Percentiles rank a stretch among this genome's conserved stretches.
These are phyloP conservation scores for Aspergillus bombycis DNA, from an alignment of 2,329 filamentous ascomycete genomes.

Conservation along the genomic window DNA sequence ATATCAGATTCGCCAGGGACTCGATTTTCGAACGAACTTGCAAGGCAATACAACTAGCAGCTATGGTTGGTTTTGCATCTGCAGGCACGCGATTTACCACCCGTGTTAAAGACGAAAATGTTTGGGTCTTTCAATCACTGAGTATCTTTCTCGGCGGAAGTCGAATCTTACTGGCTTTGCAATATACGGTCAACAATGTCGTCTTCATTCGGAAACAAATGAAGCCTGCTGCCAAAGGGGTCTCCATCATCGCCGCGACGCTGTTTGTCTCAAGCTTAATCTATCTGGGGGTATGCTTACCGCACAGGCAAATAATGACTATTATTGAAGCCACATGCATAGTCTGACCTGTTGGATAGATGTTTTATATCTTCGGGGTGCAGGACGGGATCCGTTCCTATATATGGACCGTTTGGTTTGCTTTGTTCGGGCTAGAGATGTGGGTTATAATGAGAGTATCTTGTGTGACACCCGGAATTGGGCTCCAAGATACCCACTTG, in stretches of 20 bases:
- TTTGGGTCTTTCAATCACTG: slow-evolving; percentile 49
- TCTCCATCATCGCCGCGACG: slow-evolving; percentile 33
- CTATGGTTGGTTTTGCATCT: slow-evolving; percentile 68
- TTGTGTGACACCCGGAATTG: slow-evolving; percentile 58
- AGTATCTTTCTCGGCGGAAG: slow-evolving; percentile 54
- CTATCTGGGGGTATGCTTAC: slow-evolving; percentile 32
- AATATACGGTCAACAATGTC: slow-evolving; percentile 52
- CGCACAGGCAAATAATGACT: neutral
- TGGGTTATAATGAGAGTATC: slow-evolving; percentile 57
- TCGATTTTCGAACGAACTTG: slow-evolving; percentile 64
- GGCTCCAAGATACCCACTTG: slow-evolving; percentile 65
- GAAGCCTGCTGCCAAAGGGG: slow-evolving; percentile 29
- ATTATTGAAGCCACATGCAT: neutral
- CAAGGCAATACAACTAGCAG: slow-evolving; percentile 63
- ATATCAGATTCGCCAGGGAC: slow-evolving; percentile 68
- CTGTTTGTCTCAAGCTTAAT: slow-evolving; percentile 32
- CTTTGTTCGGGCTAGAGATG: slow-evolving; percentile 58
- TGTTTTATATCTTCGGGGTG: slow-evolving; percentile 38
- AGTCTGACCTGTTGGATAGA: slow-evolving; percentile 25
- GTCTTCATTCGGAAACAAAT: slow-evolving; percentile 32
- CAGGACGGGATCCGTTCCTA: slow-evolving; percentile 26
- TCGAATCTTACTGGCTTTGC: slow-evolving; percentile 56
- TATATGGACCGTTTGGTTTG: slow-evolving; percentile 58
- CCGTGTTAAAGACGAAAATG: slow-evolving; percentile 42
- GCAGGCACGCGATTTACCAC: slow-evolving; percentile 55